Conservation (phyloP, 257 asterid species). For the Lycium barbarum region DNA sequence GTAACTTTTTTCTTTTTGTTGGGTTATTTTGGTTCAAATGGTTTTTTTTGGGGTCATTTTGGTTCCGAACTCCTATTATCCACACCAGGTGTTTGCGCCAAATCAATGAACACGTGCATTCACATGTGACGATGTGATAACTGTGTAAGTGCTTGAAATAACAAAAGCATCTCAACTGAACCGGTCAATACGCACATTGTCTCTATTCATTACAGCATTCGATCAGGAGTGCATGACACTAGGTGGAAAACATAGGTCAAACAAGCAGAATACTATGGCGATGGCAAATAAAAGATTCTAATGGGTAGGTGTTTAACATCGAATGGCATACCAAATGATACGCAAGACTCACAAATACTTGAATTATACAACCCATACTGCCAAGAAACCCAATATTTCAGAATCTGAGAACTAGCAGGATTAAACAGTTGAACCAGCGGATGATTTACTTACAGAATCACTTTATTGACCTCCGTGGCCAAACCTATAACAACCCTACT, state of each 20-base stretch:
- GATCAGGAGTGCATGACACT: neutral
- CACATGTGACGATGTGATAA: neutral
- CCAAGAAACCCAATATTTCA: neutral
- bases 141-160: neutral
- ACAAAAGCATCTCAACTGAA: neutral
- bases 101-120: neutral
- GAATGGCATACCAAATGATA: neutral
- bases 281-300: conserved; percentile 8
- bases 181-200: neutral
- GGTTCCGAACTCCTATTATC: neutral
- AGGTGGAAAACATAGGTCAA: neutral
- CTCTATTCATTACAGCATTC: neutral
- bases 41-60: too few species aligned
- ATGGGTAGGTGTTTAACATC: neutral
- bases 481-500: conserved; percentile 1
- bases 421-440: conserved; percentile 19
- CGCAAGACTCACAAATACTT: neutral
- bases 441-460: neutral
- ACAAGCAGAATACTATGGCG: neutral
- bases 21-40: too few species aligned
- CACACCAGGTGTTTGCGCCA: neutral
- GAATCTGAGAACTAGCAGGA: conserved; percentile 17
- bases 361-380: conserved; percentile 9
- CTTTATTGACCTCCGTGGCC: conserved; percentile 14
- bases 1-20: too few species aligned